A percentile compares a stretch with the other conserved stretches of the same genome.
Evolutionary conservation across 2,329 filamentous ascomycete species (phyloP).

Genomic region (Fusarium heterosporum): DNA sequence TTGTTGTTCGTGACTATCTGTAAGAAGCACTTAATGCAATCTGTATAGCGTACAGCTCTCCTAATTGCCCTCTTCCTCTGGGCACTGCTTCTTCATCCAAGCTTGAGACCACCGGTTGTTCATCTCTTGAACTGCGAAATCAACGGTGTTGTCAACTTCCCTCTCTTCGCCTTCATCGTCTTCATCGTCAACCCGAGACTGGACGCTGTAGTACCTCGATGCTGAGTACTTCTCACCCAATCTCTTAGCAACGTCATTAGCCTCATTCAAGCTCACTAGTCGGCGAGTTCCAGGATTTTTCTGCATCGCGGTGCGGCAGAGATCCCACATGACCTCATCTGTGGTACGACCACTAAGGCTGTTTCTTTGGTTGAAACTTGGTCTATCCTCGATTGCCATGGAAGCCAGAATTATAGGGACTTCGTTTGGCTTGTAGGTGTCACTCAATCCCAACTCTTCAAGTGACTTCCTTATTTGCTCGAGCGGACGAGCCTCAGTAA

Average conservation of each 20-base stretch:
- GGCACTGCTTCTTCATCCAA: slow-evolving; percentile 31
- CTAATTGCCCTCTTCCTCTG: not conserved
- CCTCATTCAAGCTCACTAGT: slow-evolving; percentile 66
- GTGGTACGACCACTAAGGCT: slow-evolving; percentile 9
- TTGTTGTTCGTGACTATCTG: not conserved
- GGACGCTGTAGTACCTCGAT: slow-evolving; percentile 54
- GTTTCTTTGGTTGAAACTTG: slow-evolving; percentile 8
- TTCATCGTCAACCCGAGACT: slow-evolving; percentile 43
- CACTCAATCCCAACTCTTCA: slow-evolving; percentile 45
- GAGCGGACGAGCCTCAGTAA: slow-evolving; percentile 21
- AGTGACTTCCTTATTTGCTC: slow-evolving; percentile 40
- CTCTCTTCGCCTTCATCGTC: slow-evolving; percentile 35
- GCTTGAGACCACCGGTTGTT: slow-evolving; percentile 22
- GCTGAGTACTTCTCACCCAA: slow-evolving; percentile 62
- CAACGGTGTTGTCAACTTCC: slow-evolving; percentile 38
- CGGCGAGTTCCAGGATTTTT: slow-evolving; percentile 56
- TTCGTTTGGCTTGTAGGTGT: slow-evolving; percentile 45
- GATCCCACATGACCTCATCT: slow-evolving; percentile 50
- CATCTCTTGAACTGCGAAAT: slow-evolving; percentile 49
- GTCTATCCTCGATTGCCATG: slow-evolving; percentile 42
- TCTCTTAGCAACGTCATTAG: slow-evolving; percentile 68
- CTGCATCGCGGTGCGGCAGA: slow-evolving; percentile 50
- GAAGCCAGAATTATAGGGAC: slow-evolving; percentile 44
- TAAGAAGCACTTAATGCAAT: not conserved
- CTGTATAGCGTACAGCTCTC: not conserved